phyloP scores from a whole-genome alignment of 345 rosid species.

The Eucalyptus lansdowneana region DNA sequence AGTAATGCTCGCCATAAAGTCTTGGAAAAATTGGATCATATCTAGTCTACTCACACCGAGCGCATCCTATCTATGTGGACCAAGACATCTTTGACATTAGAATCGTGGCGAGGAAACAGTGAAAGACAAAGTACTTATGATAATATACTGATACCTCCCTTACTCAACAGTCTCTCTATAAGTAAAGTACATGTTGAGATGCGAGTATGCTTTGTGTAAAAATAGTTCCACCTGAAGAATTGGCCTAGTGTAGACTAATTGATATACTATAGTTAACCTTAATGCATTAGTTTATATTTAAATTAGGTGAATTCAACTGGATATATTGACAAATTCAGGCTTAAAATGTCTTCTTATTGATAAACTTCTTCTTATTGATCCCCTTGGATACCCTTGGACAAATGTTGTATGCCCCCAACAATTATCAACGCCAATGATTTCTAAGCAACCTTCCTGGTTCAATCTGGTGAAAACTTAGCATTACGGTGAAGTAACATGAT shows the following conservation, averaged over 20 bases:
- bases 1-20: background rate
- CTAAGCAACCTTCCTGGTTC: background rate
- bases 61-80: background rate
- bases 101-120: background rate
- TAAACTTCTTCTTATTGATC: background rate
- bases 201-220: background rate
- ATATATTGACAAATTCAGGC: fast-evolving
- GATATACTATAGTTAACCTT: background rate
- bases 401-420: background rate
- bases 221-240: background rate
- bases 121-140: too few relatives aligned
- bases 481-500: too few relatives aligned
- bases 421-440: background rate
- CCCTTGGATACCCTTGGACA: background rate
- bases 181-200: background rate
- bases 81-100: background rate
- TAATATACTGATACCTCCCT: background rate
- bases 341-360: background rate
- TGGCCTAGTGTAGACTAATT: background rate
- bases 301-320: background rate
- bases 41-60: background rate
- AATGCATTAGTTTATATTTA: too few relatives aligned
- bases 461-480: background rate
- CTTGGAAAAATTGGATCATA: background rate
- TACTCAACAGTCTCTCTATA: background rate